Base-by-base conservation (phyloP, 169 alveolate genomes). In the Plasmodium inui region DNA sequence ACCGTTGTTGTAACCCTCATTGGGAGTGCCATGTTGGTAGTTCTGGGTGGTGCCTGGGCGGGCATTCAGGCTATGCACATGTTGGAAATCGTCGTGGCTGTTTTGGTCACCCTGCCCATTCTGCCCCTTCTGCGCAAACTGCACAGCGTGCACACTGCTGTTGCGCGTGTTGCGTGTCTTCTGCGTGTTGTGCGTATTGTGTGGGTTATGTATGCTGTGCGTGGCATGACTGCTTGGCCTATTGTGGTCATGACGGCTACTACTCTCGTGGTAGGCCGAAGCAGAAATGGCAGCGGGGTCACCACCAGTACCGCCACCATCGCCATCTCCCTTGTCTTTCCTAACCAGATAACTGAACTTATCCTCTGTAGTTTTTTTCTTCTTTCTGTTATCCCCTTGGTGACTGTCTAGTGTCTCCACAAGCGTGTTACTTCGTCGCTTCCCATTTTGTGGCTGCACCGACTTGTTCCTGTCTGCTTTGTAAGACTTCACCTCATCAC, bases 351-450 rank as follows among this genome's bases (percentile, higher is more conserved):
- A 85, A 73, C 53, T 72, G 61, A 73, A 73, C 14, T 85, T 72
- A 50, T 85, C 93, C 26, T 61, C 74, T 19, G 26, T n/a, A 53
- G 79, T 72, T 34, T 74, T 85, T 46, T 85, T 85, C 80, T 53
- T 85, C 19, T 85, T 85, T 46, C 46, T 32, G 34, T 26, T 85
- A 32, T 85, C 93, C 26, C 30, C 39, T 46, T 85, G 71, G 26
- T 28, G 50, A 46, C 79, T 34, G 37, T 74, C 70, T 74, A 19
- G 55, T 1, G 46, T 19, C 17, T 85, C 50, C 67, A 14, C 50
- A 50, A 50, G 37, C 26, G 61, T 57, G 1, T 73, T 78, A 26
- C 61, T 6, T 53, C 55, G 61, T 55, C 34, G 17, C 6, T 67
- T 67, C n/a, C 76, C 76, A 67, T 67, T 67, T 67, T 19, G 41